Percentiles rank a stretch among this genome's conserved stretches.
Evolutionary conservation across 192 early-diverging fungal species (phyloP).

Genomic region (Geranomyces variabilis): DNA sequence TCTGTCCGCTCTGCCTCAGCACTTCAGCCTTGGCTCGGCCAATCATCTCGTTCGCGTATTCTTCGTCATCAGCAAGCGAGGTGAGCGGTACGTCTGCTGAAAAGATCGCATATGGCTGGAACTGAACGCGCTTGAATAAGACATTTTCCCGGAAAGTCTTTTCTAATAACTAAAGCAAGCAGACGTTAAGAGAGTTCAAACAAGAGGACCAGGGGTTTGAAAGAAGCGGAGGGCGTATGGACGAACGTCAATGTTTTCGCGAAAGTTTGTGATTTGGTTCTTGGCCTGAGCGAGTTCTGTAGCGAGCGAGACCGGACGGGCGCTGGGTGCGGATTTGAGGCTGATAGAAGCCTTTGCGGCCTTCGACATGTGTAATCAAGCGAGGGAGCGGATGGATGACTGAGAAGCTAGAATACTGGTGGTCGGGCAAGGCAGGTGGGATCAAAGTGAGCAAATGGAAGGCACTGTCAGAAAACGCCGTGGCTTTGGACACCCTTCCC

Average conservation of each 20-base stretch:
- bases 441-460: too few relatives aligned
- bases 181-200: not conserved
- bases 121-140: conserved; percentile 26
- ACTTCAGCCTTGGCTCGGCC: conserved; percentile 31
- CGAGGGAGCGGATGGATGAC: too few relatives aligned
- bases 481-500: too few relatives aligned
- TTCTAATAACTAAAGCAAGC: conserved; percentile 23
- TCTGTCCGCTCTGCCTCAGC: conserved; percentile 9
- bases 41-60: conserved; percentile 31
- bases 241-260: conserved; percentile 17
- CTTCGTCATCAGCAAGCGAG: conserved; percentile 17
- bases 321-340: not conserved
- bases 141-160: conserved; percentile 28
- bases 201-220: not conserved
- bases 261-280: conserved; percentile 23
- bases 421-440: too few relatives aligned
- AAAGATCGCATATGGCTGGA: conserved; percentile 38
- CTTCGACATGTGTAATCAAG: too few relatives aligned
- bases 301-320: not conserved
- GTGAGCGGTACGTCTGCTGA: conserved; percentile 19
- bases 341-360: not conserved
- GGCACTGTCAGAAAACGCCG: too few relatives aligned
- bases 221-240: not conserved
- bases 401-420: too few relatives aligned
- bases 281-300: conserved; percentile 20